Base-by-base conservation (phyloP, 495 filamentous ascomycete genomes). In the Chaetomium fimeti region DNA sequence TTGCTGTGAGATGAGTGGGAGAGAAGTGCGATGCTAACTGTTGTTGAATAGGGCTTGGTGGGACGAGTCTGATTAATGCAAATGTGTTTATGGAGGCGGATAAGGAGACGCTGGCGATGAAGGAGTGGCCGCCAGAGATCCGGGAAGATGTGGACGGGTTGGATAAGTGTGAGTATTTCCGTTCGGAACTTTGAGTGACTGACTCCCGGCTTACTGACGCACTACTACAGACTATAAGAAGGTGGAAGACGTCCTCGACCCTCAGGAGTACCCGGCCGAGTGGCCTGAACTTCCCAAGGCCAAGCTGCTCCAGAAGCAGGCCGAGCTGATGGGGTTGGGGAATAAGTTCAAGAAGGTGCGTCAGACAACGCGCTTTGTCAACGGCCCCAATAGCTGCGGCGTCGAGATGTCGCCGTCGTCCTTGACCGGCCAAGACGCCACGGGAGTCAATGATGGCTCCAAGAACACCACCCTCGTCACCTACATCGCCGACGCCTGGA, bases 401-500 rank as follows among this genome's bases (percentile, higher is more conserved):
- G 83, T 90, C 32, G 75, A 83, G 58, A 88, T 90, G 87, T 75
- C 79, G 43, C 78, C 83, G 24, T 86, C 84, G 5, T 77, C 75
- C 5, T 72, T 87, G 43, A 83, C 86, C 0, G 87, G 87, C 3
- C 83, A 86, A 67, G 87, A 89, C 60, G 72, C 66, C 42, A 89
- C 87, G 0, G 87, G 87, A 5, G 68, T 89, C 58, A 89, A 89
- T 66, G 88, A 89, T 68, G 85, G 86, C 5, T 87, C 83, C 32
- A 90, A 90, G 72, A 86, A 79, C 25, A 85, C 82, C 16, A 85
- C 84, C 3, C 75, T 88, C 5, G 84, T 88, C 48, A 90, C 84
- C 3, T 89, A 89, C 65, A 73, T 89, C 7, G 78, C 83, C n/a
- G 88, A 91, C 72, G 86, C 88, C 25, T 90, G 87, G 88, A 88